Evolutionary conservation across 305 asterid genomes (phyloP).

Genomic region (Solanum hybrid): DNA sequence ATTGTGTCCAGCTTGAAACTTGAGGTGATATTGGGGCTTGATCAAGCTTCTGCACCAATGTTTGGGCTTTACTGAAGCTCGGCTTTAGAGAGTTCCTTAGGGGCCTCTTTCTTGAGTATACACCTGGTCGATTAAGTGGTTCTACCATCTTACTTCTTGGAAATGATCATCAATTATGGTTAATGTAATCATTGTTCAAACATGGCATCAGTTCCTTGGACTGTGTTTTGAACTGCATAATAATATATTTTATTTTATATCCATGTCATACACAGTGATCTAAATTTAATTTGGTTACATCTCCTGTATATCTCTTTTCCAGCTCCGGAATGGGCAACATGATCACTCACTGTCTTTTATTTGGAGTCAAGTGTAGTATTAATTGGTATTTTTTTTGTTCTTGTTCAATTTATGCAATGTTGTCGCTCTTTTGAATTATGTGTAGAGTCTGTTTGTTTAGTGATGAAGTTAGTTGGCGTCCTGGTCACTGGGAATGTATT

Average conservation of each 20-base stretch:
- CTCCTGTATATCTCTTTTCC: not conserved
- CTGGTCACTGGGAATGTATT: not conserved
- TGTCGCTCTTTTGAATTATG: not conserved
- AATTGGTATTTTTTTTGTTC: not conserved
- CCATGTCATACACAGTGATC: not conserved
- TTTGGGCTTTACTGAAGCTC: not conserved
- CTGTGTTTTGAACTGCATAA: not conserved
- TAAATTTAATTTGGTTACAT: not conserved
- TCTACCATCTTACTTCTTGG: not conserved
- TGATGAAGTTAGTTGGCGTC: not conserved
- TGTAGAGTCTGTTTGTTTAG: slow-evolving; percentile 1
- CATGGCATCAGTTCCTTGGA: not conserved
- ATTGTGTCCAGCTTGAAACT: not conserved
- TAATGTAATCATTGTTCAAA: not conserved
- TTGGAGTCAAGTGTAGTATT: not conserved
- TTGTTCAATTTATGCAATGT: not conserved
- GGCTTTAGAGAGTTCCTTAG: not conserved
- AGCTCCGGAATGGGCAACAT: not conserved
- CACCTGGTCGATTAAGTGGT: not conserved
- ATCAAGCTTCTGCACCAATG: not conserved
- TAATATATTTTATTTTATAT: not conserved
- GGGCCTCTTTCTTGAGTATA: not conserved
- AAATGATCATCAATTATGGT: not conserved
- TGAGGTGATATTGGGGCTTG: not conserved
- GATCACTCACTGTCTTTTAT: not conserved